Conservation (phyloP, 176 grass and related monocot genomes). For the Eragrostis nindensis region DNA sequence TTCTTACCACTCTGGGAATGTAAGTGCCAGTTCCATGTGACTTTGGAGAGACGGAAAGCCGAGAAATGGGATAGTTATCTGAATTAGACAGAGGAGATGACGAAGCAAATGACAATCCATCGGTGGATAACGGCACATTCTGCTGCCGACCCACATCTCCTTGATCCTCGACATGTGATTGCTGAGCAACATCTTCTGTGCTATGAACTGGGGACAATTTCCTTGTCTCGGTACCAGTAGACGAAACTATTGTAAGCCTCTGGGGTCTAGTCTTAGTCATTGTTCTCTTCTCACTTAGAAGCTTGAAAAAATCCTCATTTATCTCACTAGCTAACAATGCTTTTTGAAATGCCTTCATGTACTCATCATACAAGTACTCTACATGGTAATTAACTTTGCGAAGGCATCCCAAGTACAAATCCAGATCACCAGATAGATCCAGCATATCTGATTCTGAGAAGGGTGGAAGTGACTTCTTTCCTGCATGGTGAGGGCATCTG, state of each 20-base stretch:
- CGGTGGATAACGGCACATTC: not conserved
- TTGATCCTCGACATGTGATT: conserved; percentile 21
- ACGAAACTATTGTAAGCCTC: not conserved
- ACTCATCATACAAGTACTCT: conserved; percentile 45
- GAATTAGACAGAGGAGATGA: conserved; percentile 11
- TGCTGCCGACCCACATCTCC: conserved; percentile 35
- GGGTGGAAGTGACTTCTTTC: conserved; percentile 23
- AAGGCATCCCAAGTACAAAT: conserved; percentile 49
- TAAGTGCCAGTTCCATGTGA: conserved; percentile 48
- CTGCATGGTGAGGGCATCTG: not conserved
- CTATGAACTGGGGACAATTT: conserved; percentile 33
- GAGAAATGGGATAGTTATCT: conserved; percentile 7
- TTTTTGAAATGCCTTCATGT: conserved; percentile 30
- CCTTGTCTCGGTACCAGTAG: conserved; percentile 4
- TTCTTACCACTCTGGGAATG: conserved; percentile 49
- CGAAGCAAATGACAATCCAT: not conserved
- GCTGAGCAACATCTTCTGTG: conserved; percentile 35
- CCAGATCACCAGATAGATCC: conserved; percentile 61
- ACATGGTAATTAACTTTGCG: conserved; percentile 55
- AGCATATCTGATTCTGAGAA: conserved; percentile 37
- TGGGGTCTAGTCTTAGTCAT: not conserved
- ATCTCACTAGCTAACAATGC: conserved; percentile 17
- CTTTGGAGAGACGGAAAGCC: conserved; percentile 14
- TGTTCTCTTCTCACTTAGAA: not conserved
- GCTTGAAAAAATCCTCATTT: conserved; percentile 35